Percentiles rank a stretch among this genome's conserved stretches.
These are phyloP conservation scores for Vanderwaltozyma polyspora DNA, from an alignment of 805 yeast genomes.

Conservation along the genomic window DNA sequence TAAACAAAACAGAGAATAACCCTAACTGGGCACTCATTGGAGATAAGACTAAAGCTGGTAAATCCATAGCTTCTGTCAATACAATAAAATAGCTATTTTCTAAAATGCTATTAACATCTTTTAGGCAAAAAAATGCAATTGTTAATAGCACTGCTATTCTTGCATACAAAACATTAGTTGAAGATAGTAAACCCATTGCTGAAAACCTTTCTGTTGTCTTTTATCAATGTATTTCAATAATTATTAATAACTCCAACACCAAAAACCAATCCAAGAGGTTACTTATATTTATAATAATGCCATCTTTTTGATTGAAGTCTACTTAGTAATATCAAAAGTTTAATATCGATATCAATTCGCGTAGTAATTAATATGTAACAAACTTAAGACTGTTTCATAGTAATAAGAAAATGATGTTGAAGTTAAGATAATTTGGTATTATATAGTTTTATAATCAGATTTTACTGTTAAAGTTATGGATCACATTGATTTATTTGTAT, in stretches of 20 bases:
- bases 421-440: too few relatives aligned
- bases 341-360: neutral
- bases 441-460: too few relatives aligned
- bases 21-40: slow-evolving; percentile 39
- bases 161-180: slow-evolving; percentile 36
- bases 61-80: slow-evolving; percentile 49
- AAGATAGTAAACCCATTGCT: slow-evolving; percentile 41
- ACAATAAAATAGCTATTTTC: slow-evolving; percentile 39
- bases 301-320: too few relatives aligned
- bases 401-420: too few relatives aligned
- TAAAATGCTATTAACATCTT: slow-evolving; percentile 35
- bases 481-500: too few relatives aligned
- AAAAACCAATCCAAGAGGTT: too few relatives aligned
- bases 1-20: slow-evolving; percentile 35
- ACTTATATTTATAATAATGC: too few relatives aligned
- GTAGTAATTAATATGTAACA: too few relatives aligned
- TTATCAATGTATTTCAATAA: neutral
- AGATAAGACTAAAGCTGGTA: slow-evolving; percentile 27
- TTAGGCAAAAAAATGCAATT: slow-evolving; percentile 36
- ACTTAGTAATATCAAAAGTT: too few relatives aligned
- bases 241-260: neutral
- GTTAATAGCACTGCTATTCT: slow-evolving; percentile 37
- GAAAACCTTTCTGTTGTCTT: neutral
- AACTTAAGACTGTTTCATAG: too few relatives aligned
- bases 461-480: too few relatives aligned